phyloP scores from a whole-genome alignment of 164 flowering plant genomes.

The Vitis rotundifolia region DNA sequence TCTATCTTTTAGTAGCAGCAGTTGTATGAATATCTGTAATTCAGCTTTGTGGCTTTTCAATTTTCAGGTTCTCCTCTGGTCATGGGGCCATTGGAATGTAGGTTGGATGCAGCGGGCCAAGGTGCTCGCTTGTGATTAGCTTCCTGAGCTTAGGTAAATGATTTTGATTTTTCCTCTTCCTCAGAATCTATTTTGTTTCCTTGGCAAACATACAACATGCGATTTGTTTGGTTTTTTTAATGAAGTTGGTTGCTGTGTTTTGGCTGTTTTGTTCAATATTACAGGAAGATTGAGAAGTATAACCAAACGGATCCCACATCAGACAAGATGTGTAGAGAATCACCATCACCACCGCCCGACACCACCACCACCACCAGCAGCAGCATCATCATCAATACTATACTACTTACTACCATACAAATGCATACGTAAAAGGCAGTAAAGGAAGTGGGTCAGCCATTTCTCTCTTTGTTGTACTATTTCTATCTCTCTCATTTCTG shows the following conservation, averaged over 20 bases:
- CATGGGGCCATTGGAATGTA: constrained; percentile 74
- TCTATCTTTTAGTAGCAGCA: neutral
- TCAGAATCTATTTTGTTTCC: neutral
- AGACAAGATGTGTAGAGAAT: constrained; percentile 28
- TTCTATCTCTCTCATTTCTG: constrained; percentile 16
- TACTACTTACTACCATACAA: constrained; percentile 48
- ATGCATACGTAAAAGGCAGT: constrained; percentile 32
- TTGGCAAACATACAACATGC: neutral
- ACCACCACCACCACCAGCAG: neutral
- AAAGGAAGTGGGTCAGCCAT: constrained; percentile 35
- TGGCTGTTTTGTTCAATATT: constrained; percentile 1
- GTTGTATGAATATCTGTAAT: neutral
- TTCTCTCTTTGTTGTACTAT: constrained; percentile 22
- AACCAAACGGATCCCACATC: constrained; percentile 17
- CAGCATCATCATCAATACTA: constrained; percentile 16
- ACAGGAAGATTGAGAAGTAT: constrained; percentile 23
- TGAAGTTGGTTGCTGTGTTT: neutral
- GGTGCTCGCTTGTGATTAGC: constrained; percentile 28
- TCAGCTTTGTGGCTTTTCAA: too few relatives aligned
- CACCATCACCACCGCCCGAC: constrained; percentile 7
- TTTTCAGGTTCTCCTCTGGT: constrained; percentile 61
- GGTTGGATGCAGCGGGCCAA: constrained; percentile 25
- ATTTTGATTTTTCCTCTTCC: neutral
- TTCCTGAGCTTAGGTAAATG: constrained; percentile 23
- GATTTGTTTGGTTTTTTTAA: neutral